Conservation (phyloP, 305 asterid genomes). For the Plantago coronopus region DNA sequence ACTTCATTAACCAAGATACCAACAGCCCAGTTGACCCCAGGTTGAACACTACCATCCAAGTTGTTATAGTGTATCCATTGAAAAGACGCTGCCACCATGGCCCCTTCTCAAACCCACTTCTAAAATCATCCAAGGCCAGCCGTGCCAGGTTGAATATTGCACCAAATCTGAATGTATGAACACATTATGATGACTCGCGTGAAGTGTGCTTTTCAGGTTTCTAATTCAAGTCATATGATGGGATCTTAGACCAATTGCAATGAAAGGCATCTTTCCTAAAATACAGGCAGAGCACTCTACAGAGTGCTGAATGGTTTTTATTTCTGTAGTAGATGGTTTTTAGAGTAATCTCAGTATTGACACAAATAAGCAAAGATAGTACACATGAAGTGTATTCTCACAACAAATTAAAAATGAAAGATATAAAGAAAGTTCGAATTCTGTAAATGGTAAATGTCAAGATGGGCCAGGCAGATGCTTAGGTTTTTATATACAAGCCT, state of each 20-base stretch:
- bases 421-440: no score
- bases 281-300: no score
- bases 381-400: no score
- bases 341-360: no score
- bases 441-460: no score
- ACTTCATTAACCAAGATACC: slow-evolving; percentile 98
- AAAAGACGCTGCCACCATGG: slow-evolving; percentile 94
- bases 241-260: not conserved
- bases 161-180: slow-evolving; percentile 59
- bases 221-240: slow-evolving; percentile 13
- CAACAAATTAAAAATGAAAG: no score
- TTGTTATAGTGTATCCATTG: slow-evolving; percentile 67
- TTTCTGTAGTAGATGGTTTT: no score
- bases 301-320: no score
- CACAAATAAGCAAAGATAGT: no score
- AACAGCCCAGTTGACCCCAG: slow-evolving; percentile 91
- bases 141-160: slow-evolving; percentile 86
- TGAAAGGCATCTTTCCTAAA: not conserved
- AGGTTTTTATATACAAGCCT: no score
- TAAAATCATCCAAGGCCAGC: slow-evolving; percentile 70
- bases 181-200: not conserved
- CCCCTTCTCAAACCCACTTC: slow-evolving; percentile 80
- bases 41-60: slow-evolving; percentile 94
- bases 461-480: no score
- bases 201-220: slow-evolving; percentile 18